Percentiles rank a stretch among this genome's conserved stretches.
Conservation (phyloP, 2,329 filamentous ascomycete genomes). For the Periconia sp. region DNA sequence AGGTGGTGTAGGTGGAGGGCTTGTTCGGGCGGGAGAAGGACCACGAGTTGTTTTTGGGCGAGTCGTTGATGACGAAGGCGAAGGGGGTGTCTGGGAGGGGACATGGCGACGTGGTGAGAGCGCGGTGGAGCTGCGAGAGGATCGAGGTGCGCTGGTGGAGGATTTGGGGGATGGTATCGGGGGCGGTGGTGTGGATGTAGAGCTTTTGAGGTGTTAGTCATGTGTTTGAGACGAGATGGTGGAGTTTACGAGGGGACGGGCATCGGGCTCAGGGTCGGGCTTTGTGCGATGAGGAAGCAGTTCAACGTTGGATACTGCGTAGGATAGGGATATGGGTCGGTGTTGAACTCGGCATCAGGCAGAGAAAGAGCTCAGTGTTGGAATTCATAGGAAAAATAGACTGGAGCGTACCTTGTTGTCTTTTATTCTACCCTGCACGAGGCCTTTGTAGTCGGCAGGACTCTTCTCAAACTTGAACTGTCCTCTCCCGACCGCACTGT, state of each 20-base stretch:
- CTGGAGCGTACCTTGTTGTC: constrained; percentile 19
- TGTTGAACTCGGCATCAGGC: no score
- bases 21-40: constrained; percentile 22
- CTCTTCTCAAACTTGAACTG: constrained; percentile 16
- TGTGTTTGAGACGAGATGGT: background rate
- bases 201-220: constrained; percentile 12
- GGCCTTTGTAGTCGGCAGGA: constrained; percentile 20
- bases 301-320: no score
- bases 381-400: no score
- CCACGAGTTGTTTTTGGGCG: constrained; percentile 25
- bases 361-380: no score
- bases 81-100: constrained; percentile 21
- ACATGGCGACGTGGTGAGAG: constrained; percentile 16
- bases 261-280: no score
- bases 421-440: constrained; percentile 23
- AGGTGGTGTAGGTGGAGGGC: constrained; percentile 12
- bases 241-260: background rate
- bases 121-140: constrained; percentile 23
- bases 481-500: constrained; percentile 7
- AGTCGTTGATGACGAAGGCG: constrained; percentile 25
- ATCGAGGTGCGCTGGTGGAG: constrained; percentile 25
- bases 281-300: no score
- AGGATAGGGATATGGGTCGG: no score
- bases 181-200: constrained; percentile 19
- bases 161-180: constrained; percentile 14